phyloP scores from a whole-genome alignment of 371 early-diverging fungal genomes.

The Mucor irregularis region DNA sequence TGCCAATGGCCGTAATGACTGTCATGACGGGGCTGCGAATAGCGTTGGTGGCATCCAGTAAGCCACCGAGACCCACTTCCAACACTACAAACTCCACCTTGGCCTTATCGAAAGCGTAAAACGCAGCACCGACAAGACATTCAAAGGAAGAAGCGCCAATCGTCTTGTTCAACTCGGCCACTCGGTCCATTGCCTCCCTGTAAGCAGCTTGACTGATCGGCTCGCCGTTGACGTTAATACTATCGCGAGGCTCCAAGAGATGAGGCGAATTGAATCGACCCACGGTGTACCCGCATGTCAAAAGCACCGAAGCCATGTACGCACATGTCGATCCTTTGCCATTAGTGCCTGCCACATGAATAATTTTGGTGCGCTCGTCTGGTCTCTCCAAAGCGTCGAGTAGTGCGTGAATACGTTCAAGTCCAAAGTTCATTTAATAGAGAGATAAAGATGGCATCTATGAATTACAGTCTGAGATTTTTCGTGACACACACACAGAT shows the following conservation, averaged over 20 bases:
- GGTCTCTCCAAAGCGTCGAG: conserved; percentile 63
- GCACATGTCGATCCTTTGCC: conserved; percentile 83
- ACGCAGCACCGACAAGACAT: conserved; percentile 59
- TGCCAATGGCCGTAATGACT: conserved; percentile 68
- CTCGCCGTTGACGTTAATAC: conserved; percentile 57
- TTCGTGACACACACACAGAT: no score
- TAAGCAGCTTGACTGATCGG: conserved; percentile 45
- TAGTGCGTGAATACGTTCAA: conserved; percentile 63
- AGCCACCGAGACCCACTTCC: conserved; percentile 86
- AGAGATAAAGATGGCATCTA: no score
- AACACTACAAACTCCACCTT: conserved; percentile 69
- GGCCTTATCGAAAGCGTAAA: conserved; percentile 54
- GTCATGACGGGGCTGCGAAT: conserved; percentile 50
- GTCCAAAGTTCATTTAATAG: conserved; percentile 68
- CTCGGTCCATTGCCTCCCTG: conserved; percentile 30
- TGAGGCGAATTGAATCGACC: conserved; percentile 84
- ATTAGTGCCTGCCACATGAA: conserved; percentile 86
- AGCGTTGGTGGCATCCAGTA: conserved; percentile 83
- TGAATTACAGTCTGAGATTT: no score
- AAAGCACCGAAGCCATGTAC: conserved; percentile 51
- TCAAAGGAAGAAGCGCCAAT: conserved; percentile 61
- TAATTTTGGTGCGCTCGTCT: conserved; percentile 49
- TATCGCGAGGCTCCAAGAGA: conserved; percentile 67
- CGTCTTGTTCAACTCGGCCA: conserved; percentile 26
- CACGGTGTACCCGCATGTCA: conserved; percentile 35